Percentiles rank a stretch among this genome's conserved stretches.
These are phyloP conservation scores for Calocybe gambosa DNA, from an alignment of 1,284 basidiomycete species.

Conservation along the genomic window DNA sequence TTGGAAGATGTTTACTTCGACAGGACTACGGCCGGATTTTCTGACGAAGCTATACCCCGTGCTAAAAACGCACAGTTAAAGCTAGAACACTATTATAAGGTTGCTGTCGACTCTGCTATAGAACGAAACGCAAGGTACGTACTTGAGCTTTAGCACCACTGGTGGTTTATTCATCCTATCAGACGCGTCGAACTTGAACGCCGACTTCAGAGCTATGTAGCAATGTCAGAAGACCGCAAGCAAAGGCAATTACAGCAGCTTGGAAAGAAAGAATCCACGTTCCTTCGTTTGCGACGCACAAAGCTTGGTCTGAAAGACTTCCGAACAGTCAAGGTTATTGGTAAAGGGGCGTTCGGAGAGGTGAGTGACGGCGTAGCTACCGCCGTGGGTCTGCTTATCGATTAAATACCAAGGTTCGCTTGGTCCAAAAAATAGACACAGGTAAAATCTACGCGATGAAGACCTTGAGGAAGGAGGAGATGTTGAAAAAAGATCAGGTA, in stretches of 20 bases:
- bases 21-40: conserved; percentile 63
- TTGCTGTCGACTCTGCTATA: conserved; percentile 87
- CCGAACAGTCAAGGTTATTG: conserved; percentile 90
- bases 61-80: conserved; percentile 88
- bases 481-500: conserved; percentile 99
- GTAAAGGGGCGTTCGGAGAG: conserved; percentile 93
- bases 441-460: conserved; percentile 99
- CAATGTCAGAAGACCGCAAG: conserved; percentile 73
- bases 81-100: conserved; percentile 88
- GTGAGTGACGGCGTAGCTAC: conserved; percentile 29
- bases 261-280: conserved; percentile 81
- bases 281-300: conserved; percentile 67
- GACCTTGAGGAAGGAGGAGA: conserved; percentile 94
- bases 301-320: conserved; percentile 87
- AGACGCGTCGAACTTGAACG: conserved; percentile 86
- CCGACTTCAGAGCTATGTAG: conserved; percentile 57
- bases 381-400: not conserved
- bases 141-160: not conserved
- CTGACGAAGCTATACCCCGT: conserved; percentile 69
- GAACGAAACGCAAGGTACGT: conserved; percentile 77
- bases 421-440: conserved; percentile 96
- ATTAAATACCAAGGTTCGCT: conserved; percentile 61
- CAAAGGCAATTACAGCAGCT: conserved; percentile 75
- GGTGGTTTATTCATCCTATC: conserved; percentile 4
- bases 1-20: conserved; percentile 75